Evolutionary conservation across 768 basidiomycete species (phyloP), one percentile per base, ranked within the genome.

Genomic region (Mycena metata): DNA sequence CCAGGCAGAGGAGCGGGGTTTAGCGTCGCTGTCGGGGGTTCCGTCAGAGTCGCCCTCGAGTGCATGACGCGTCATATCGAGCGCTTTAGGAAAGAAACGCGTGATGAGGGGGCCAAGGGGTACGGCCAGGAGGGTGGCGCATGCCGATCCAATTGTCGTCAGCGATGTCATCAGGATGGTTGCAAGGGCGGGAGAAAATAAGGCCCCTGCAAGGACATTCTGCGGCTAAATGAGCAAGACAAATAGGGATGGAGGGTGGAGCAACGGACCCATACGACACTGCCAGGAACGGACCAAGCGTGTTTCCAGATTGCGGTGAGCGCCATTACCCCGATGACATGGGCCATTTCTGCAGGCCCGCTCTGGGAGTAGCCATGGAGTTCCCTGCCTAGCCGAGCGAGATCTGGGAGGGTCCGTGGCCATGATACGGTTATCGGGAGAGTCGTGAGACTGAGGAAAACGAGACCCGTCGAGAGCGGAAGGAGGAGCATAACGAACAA

Each of bases 271-370:
- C 96, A 91, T 55, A 97, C 85, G 54, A 97, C 95, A 72, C 94
- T 96, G 9, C 96, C 96, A 11, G 96, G 96, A 65, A 98, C 88
- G 67, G 94, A 96, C 96, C 96, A 98, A 5, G 96, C 95, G 78
- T 98, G 96, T 80, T 96, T 98, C 95, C 96, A 98, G 33, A 95
- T 82, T 5, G 94, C 94, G 19, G 92, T 91, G 16, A 96, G 84
- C 43, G 92, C 90, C 73, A 98, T 85, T 56, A 96, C 95, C 26
- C 85, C 89, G 47, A 96, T 78, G 60, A 97, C 93, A 79, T 97
- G 96, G 10, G 86, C 85, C 60, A 89, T 82, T 21, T 91, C 87
- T 3, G 80, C 82, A 35, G 82, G 72, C 13, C 92, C 92, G 66
- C 90, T 90, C 76, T 91, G 91, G 11, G 92, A 89, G 77, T 95